phyloP scores from a whole-genome alignment of 805 yeast genomes.

The Hanseniaspora guilliermondii region DNA sequence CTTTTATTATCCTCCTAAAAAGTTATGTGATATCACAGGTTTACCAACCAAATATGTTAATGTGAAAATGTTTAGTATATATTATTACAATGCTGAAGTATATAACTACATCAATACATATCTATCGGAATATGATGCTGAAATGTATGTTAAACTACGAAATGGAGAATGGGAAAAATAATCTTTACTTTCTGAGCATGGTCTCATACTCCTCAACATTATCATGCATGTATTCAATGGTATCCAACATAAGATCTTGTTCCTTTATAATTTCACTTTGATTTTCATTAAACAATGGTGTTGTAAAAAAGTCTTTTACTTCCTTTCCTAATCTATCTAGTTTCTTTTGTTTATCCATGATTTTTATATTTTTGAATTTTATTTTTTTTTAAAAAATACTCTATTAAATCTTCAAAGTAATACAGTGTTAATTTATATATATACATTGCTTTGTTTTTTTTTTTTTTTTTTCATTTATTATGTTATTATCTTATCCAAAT shows the following conservation, averaged over 20 bases:
- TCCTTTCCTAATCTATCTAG: not conserved
- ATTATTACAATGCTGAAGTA: constrained; percentile 11
- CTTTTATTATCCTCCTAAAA: constrained; percentile 46
- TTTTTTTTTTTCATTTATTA: no score
- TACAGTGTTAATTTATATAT: no score
- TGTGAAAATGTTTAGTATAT: not conserved
- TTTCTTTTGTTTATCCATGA: not conserved
- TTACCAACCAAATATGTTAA: constrained; percentile 41
- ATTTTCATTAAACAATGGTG: not conserved
- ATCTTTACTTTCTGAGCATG: not conserved
- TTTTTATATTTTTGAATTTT: not conserved
- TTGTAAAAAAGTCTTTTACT: not conserved
- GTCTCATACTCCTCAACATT: not conserved
- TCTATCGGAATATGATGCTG: constrained; percentile 11
- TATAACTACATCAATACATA: constrained; percentile 6
- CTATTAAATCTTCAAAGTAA: no score
- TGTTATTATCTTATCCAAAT: no score
- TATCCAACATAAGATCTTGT: not conserved
- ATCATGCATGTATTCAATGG: not conserved
- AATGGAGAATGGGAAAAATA: constrained; percentile 7
- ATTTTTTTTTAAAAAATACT: no score
- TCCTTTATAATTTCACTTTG: not conserved
- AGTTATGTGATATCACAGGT: constrained; percentile 91
- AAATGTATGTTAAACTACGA: constrained; percentile 8
- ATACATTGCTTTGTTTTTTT: no score